Evolutionary conservation across 2,329 filamentous ascomycete species (phyloP).

Genomic region (Alternaria sp.): DNA sequence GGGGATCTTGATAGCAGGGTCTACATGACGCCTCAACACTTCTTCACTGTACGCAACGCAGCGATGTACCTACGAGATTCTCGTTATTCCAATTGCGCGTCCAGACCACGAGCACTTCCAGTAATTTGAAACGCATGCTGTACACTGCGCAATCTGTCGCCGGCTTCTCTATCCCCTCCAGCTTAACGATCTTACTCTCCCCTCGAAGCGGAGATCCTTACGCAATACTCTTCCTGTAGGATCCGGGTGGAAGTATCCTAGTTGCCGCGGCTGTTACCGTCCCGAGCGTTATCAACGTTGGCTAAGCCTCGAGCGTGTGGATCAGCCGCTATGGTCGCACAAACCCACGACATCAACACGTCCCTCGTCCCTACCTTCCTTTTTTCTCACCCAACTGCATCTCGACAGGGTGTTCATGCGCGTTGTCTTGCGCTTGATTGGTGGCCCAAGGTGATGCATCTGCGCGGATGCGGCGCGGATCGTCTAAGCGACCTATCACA

Average conservation of each 20-base stretch:
- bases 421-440: no score
- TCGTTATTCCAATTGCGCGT: background rate
- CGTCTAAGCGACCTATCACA: background rate
- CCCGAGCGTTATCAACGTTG: background rate
- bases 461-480: background rate
- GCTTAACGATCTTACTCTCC: no score
- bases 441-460: no score
- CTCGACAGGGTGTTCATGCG: no score
- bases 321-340: background rate
- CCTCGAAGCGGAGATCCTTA: no score
- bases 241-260: background rate
- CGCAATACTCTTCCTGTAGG: background rate
- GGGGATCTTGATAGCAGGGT: background rate
- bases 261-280: background rate
- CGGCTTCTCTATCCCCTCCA: background rate
- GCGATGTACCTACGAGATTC: background rate
- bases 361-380: no score
- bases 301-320: background rate
- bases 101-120: background rate
- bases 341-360: background rate
- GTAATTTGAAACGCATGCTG: background rate
- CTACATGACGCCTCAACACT: background rate
- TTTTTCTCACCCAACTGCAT: no score
- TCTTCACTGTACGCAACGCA: accelerated
- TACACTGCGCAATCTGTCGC: background rate